Percentiles rank a stretch among this genome's conserved stretches.
Conservation (phyloP, 2,329 filamentous ascomycete species). For the Fusarium metavorans region DNA sequence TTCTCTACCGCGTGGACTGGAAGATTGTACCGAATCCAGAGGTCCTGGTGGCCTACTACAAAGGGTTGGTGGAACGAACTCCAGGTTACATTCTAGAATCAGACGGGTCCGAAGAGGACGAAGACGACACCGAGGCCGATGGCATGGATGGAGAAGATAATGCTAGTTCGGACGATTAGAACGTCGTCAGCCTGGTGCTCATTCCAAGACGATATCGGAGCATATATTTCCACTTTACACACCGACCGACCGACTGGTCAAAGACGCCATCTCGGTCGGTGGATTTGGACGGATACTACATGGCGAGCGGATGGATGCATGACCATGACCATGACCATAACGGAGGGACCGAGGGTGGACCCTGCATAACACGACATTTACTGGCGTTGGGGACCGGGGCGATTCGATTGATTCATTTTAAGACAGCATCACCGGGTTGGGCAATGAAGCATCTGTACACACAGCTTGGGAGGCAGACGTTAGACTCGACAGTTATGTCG, state of each 20-base stretch:
- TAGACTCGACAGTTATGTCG: constrained; percentile 17
- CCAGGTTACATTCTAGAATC: constrained; percentile 66
- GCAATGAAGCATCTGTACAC: constrained; percentile 35
- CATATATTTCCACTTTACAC: background rate
- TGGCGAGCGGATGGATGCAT: constrained; percentile 18
- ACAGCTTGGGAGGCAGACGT: constrained; percentile 25
- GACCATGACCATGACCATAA: constrained; percentile 12
- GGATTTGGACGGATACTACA: constrained; percentile 7
- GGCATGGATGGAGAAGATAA: constrained; percentile 37
- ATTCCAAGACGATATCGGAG: constrained; percentile 2
- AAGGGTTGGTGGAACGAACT: constrained; percentile 79
- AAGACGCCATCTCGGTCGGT: background rate
- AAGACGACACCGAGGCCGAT: constrained; percentile 41
- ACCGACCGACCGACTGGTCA: background rate
- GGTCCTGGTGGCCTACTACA: constrained; percentile 92
- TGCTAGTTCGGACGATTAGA: constrained; percentile 15
- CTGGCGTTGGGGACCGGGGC: constrained; percentile 39
- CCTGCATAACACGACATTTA: constrained; percentile 40
- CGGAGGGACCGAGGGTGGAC: constrained; percentile 20
- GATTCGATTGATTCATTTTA: constrained; percentile 20
- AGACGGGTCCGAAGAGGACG: constrained; percentile 49
- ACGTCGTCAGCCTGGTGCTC: constrained; percentile 6
- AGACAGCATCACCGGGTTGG: constrained; percentile 34
- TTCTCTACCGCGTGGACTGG: constrained; percentile 93
- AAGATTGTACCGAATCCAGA: constrained; percentile 96